These are phyloP conservation scores for Pythium vanterpoolii DNA, from an alignment of 352 stramenopile genomes.

Conservation along the genomic window DNA sequence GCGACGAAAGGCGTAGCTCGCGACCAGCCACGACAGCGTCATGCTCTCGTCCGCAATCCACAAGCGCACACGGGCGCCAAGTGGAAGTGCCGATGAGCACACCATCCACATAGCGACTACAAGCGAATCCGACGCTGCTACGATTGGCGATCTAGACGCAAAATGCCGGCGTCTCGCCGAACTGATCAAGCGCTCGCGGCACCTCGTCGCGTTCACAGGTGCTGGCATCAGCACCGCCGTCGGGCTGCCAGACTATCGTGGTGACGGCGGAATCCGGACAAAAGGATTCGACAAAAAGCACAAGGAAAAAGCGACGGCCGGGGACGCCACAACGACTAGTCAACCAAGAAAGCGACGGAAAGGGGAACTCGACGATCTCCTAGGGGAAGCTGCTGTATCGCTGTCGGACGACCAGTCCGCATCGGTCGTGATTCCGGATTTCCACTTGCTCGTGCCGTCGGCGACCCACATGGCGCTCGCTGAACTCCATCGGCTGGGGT, in stretches of 20 bases:
- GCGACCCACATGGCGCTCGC: constrained; percentile 78
- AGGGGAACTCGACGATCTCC: constrained; percentile 1
- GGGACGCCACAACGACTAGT: neutral
- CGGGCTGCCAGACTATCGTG: constrained; percentile 77
- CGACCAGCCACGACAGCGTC: neutral
- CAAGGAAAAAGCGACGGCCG: neutral
- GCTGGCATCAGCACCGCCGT: constrained; percentile 79
- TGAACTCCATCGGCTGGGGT: constrained; percentile 70
- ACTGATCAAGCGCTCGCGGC: constrained; percentile 54
- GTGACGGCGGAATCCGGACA: constrained; percentile 75
- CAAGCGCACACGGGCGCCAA: neutral
- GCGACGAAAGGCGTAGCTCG: no score
- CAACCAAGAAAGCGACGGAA: constrained; percentile 11
- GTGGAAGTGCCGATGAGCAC: neutral
- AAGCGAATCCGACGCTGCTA: neutral
- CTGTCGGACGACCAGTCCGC: neutral
- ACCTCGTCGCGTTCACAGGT: constrained; percentile 80
- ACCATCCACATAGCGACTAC: neutral
- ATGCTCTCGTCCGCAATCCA: neutral
- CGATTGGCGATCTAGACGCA: constrained; percentile 30
- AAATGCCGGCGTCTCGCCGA: constrained; percentile 61
- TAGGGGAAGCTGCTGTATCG: neutral
- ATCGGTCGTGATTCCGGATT: constrained; percentile 43
- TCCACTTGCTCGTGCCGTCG: constrained; percentile 67
- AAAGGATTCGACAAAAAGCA: constrained; percentile 45